phyloP scores from a whole-genome alignment of 2,329 filamentous ascomycete species.

The Ceratocystis eucalypticola region DNA sequence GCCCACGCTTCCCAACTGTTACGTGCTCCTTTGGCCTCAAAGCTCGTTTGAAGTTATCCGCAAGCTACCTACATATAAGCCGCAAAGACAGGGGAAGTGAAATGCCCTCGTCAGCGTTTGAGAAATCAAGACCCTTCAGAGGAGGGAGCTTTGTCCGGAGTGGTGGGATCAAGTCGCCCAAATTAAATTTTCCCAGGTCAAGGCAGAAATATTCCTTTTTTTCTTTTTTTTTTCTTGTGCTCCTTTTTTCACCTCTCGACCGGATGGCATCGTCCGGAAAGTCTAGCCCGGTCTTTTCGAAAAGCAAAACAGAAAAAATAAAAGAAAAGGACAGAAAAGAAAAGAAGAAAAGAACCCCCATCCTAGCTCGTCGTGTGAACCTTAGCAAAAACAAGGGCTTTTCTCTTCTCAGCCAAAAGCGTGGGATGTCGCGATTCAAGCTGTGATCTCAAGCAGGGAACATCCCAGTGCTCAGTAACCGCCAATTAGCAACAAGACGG shows the following conservation, averaged over 20 bases:
- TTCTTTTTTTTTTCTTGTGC: not conserved
- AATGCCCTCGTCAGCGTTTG: not conserved
- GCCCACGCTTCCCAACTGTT: too few relatives aligned
- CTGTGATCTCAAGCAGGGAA: not conserved
- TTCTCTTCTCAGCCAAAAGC: not conserved
- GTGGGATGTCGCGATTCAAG: slow-evolving; percentile 4
- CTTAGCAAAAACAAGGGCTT: not conserved
- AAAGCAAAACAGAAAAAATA: too few relatives aligned
- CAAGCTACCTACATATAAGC: too few relatives aligned
- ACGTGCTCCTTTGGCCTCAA: too few relatives aligned
- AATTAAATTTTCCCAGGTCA: not conserved
- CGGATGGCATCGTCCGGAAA: not conserved
- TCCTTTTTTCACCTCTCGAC: not conserved
- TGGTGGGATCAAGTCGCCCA: not conserved
- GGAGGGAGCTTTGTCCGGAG: not conserved
- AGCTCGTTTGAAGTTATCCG: too few relatives aligned
- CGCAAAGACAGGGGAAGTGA: too few relatives aligned
- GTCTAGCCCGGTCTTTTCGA: not conserved
- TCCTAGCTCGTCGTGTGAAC: not conserved
- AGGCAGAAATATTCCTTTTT: not conserved
- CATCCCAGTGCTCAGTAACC: not conserved
- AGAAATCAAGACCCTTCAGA: not conserved
- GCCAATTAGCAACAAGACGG: not conserved
- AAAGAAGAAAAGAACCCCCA: not conserved
- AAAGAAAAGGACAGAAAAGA: too few relatives aligned